Conservation (phyloP, 495 filamentous ascomycete genomes). For the Penicillium tannophilum region DNA sequence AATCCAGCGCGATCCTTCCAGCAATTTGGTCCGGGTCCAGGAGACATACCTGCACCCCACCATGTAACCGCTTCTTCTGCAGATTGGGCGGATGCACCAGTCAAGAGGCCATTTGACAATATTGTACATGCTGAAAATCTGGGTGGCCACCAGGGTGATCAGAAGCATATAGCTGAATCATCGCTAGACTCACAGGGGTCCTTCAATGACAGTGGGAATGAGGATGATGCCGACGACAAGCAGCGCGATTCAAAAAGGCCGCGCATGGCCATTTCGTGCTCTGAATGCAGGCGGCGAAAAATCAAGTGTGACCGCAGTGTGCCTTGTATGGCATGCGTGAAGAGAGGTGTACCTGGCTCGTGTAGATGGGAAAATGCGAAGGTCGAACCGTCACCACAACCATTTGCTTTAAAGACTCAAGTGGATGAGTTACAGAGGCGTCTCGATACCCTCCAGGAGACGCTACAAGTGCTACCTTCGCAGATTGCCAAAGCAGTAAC, state of each 20-base stretch:
- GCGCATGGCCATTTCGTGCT: slow-evolving; percentile 5
- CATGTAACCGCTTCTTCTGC: neutral
- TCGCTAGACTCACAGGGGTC: neutral
- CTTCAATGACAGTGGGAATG: slow-evolving; percentile 3
- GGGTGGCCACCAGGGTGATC: neutral
- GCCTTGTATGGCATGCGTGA: slow-evolving; percentile 5
- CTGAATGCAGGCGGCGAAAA: slow-evolving; percentile 6
- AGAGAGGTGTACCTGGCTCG: slow-evolving; percentile 3
- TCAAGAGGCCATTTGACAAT: neutral
- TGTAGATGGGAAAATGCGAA: slow-evolving; percentile 5
- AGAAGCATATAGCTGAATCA: neutral
- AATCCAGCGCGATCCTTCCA: neutral
- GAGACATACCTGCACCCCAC: neutral
- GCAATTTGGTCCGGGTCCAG: neutral
- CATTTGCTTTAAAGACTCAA: slow-evolving; percentile 4
- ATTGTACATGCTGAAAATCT: neutral
- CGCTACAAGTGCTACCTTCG: neutral
- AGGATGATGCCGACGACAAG: neutral
- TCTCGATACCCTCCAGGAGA: slow-evolving; percentile 1
- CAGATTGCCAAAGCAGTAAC: slow-evolving; percentile 2
- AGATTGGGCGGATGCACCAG: slow-evolving; percentile 1
- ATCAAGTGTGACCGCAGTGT: slow-evolving; percentile 5
- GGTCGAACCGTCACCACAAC: slow-evolving; percentile 2
- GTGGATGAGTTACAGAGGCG: slow-evolving; percentile 3
- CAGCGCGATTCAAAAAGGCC: slow-evolving; percentile 4